These are phyloP conservation scores for Neofusicoccum umdonicola DNA, from an alignment of 2,329 filamentous ascomycete genomes.

Conservation along the genomic window DNA sequence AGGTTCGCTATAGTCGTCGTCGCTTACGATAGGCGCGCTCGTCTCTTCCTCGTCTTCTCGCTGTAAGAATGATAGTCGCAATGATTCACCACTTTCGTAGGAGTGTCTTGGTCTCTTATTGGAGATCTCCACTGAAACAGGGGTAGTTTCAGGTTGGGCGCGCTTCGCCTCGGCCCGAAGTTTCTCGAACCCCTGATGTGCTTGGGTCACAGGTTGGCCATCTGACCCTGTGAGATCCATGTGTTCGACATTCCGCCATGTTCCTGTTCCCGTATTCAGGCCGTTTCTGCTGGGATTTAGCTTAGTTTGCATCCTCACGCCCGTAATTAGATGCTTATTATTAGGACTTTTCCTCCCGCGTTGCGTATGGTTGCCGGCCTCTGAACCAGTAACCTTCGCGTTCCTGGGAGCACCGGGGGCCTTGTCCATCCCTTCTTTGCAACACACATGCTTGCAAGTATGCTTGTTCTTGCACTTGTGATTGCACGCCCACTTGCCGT, in stretches of 20 bases:
- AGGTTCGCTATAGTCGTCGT: neutral
- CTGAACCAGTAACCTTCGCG: neutral
- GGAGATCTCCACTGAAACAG: conserved; percentile 10
- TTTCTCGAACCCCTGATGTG: conserved; percentile 11
- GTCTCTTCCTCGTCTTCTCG: neutral
- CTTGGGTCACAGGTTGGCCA: conserved; percentile 10
- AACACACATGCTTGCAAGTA: conserved; percentile 70
- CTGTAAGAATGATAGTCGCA: conserved; percentile 10
- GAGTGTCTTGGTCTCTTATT: conserved; percentile 14
- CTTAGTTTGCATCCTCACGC: neutral
- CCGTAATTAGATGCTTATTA: conserved; percentile 12
- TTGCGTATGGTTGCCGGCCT: conserved; percentile 12
- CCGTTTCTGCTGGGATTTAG: neutral
- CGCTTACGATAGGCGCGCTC: neutral
- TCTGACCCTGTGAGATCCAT: conserved; percentile 11
- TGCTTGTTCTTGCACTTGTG: conserved; percentile 65
- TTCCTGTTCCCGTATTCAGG: neutral
- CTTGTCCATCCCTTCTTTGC: conserved; percentile 67
- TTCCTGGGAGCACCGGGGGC: conserved; percentile 46
- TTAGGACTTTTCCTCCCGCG: conserved; percentile 2
- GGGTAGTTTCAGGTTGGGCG: conserved; percentile 9
- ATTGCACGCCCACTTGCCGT: conserved; percentile 73
- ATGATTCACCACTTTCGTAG: conserved; percentile 7
- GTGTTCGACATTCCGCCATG: conserved; percentile 10
- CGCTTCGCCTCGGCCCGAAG: conserved; percentile 12